phyloP scores from a whole-genome alignment of 2,329 filamentous ascomycete genomes.

The Phyllosticta citrichinensis region DNA sequence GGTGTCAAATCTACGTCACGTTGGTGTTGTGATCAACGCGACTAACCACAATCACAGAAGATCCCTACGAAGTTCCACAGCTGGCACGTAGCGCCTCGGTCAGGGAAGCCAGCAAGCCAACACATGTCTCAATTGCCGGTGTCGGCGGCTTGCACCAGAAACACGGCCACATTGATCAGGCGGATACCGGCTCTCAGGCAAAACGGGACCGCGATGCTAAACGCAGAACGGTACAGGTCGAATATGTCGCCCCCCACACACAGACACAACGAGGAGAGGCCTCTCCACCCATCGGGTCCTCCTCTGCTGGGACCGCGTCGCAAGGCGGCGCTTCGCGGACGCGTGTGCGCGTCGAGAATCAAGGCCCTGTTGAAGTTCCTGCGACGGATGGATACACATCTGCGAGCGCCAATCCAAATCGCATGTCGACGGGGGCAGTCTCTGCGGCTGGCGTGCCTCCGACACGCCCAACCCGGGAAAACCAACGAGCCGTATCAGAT shows the following conservation, averaged over 20 bases:
- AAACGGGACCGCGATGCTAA: slow-evolving; percentile 72
- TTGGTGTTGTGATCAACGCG: not conserved
- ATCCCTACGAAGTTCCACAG: slow-evolving; percentile 47
- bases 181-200: slow-evolving; percentile 52
- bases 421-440: slow-evolving; percentile 16
- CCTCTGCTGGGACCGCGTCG: slow-evolving; percentile 18
- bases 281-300: slow-evolving; percentile 21
- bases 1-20: not conserved
- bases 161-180: slow-evolving; percentile 62
- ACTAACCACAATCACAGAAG: slow-evolving; percentile 28
- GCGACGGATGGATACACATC: slow-evolving; percentile 28
- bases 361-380: slow-evolving; percentile 40
- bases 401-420: slow-evolving; percentile 12
- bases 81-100: slow-evolving; percentile 87
- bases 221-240: slow-evolving; percentile 88
- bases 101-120: slow-evolving; percentile 66
- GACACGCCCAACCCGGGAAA: slow-evolving; percentile 28
- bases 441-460: slow-evolving; percentile 22
- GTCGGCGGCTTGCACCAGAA: slow-evolving; percentile 58
- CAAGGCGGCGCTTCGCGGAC: slow-evolving; percentile 35
- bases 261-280: slow-evolving; percentile 63
- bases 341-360: slow-evolving; percentile 45
- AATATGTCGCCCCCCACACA: slow-evolving; percentile 88
- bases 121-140: slow-evolving; percentile 34
- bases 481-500: slow-evolving; percentile 44